Evolutionary conservation across 2,329 filamentous ascomycete genomes (phyloP).

Genomic region (Trichoderma sp.): DNA sequence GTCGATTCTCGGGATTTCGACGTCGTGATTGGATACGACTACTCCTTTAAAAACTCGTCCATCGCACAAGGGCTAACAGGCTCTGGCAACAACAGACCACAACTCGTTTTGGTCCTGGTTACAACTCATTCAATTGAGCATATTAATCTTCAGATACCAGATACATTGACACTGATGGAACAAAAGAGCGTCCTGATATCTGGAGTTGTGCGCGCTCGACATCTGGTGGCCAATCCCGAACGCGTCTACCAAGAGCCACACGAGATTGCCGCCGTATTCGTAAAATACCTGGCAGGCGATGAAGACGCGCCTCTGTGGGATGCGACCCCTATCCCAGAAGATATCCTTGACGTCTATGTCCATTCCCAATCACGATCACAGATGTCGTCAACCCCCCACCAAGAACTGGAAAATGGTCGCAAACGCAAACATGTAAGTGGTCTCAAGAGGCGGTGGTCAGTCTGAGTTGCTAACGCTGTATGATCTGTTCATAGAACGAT

Average conservation of each 20-base stretch:
- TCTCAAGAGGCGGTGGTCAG: too few species aligned
- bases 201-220: slow-evolving; percentile 35
- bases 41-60: slow-evolving; percentile 43
- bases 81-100: slow-evolving; percentile 29
- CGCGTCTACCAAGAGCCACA: slow-evolving; percentile 42
- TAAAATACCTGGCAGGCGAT: slow-evolving; percentile 37
- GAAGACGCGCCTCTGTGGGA: slow-evolving; percentile 45
- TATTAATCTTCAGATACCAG: slow-evolving; percentile 45
- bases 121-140: slow-evolving; percentile 55
- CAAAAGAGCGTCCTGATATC: slow-evolving; percentile 45
- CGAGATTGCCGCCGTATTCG: slow-evolving; percentile 46
- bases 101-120: slow-evolving; percentile 48
- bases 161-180: slow-evolving; percentile 38
- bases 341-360: slow-evolving; percentile 48
- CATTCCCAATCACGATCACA: slow-evolving; percentile 38
- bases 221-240: slow-evolving; percentile 42
- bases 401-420: slow-evolving; percentile 31
- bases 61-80: slow-evolving; percentile 25
- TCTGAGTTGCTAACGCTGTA: neutral
- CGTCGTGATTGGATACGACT: slow-evolving; percentile 53
- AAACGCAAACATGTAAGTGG: slow-evolving; percentile 50
- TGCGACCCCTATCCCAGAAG: slow-evolving; percentile 45
- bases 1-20: slow-evolving; percentile 43
- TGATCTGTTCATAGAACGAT: slow-evolving; percentile 28
- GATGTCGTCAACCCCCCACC: slow-evolving; percentile 20